Conservation (phyloP, 1,284 basidiomycete species). For the Farysia itapuensis region DNA sequence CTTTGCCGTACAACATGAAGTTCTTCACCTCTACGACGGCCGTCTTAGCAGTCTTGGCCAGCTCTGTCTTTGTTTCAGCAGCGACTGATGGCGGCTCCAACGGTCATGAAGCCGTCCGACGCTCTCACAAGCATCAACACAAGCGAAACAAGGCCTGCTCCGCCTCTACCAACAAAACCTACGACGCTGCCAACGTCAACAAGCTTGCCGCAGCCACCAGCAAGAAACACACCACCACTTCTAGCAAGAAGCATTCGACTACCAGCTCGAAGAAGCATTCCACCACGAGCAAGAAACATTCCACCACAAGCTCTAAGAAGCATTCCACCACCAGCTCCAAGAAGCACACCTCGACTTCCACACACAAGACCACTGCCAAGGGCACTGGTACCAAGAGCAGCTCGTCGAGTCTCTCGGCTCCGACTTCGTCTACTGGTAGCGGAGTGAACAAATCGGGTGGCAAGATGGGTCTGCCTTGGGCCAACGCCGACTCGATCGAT, state of each 20-base stretch:
- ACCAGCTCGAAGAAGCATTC: background rate
- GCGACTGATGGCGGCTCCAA: slow-evolving; percentile 16
- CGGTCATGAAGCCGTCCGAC: slow-evolving; percentile 17
- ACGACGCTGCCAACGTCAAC: slow-evolving; percentile 10
- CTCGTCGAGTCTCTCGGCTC: slow-evolving; percentile 6
- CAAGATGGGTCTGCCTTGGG: slow-evolving; percentile 50
- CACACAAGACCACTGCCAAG: slow-evolving; percentile 1
- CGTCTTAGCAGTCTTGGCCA: slow-evolving; percentile 23
- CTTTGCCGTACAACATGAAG: slow-evolving; percentile 20
- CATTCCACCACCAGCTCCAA: slow-evolving; percentile 1
- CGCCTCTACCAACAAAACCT: slow-evolving; percentile 2
- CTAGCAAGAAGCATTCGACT: too few species aligned
- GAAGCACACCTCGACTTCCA: too few species aligned
- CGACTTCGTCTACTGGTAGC: slow-evolving; percentile 10
- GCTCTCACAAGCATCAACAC: slow-evolving; percentile 15
- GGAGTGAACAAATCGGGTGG: slow-evolving; percentile 12
- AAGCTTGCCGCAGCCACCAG: slow-evolving; percentile 2
- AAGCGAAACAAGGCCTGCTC: slow-evolving; percentile 13
- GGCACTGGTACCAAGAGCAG: slow-evolving; percentile 1
- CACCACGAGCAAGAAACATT: background rate
- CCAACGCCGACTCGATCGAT: slow-evolving; percentile 42
- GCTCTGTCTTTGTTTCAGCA: slow-evolving; percentile 28
- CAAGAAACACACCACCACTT: too few species aligned
- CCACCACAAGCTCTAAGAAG: background rate
- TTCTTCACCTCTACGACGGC: slow-evolving; percentile 17